Percentiles rank a stretch among this genome's conserved stretches.
phyloP scores from a whole-genome alignment of 108 stramenopile genomes.

The Cyclotella cryptica region DNA sequence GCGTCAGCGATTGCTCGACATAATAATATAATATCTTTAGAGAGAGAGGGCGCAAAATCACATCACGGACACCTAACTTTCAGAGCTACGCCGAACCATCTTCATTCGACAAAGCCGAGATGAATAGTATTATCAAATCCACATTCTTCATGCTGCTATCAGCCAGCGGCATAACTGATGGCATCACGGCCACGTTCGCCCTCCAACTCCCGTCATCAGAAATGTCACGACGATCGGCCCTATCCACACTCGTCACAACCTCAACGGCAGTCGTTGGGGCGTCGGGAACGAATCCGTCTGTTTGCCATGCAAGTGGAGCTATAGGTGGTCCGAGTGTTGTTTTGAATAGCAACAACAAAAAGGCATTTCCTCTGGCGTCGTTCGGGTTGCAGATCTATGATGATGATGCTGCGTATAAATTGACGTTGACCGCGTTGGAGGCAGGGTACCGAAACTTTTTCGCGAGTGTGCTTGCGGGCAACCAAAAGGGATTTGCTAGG shows the following conservation, averaged over 20 bases:
- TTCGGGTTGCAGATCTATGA: constrained; percentile 81
- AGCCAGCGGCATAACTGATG: background rate
- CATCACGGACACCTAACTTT: background rate
- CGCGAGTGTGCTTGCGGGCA: constrained; percentile 77
- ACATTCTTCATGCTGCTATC: background rate
- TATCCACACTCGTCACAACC: constrained; percentile 33
- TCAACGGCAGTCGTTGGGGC: constrained; percentile 24
- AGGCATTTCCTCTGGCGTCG: constrained; percentile 69
- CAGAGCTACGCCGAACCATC: background rate
- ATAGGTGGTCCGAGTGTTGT: constrained; percentile 13
- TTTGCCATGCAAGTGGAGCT: constrained; percentile 10
- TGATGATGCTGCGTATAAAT: constrained; percentile 76
- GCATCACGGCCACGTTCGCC: constrained; percentile 7
- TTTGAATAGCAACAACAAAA: constrained; percentile 52
- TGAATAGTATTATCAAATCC: background rate
- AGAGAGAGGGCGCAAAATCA: too few relatives aligned
- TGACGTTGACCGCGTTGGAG: constrained; percentile 73
- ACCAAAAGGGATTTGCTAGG: constrained; percentile 77
- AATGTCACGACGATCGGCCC: constrained; percentile 43
- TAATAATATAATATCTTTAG: too few relatives aligned
- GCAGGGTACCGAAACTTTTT: constrained; percentile 84
- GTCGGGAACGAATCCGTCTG: background rate
- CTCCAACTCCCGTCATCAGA: constrained; percentile 33
- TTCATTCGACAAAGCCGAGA: background rate
- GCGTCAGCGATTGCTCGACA: too few relatives aligned